Conservation (phyloP, 352 stramenopile species). For the Globisporangium irregulare region DNA sequence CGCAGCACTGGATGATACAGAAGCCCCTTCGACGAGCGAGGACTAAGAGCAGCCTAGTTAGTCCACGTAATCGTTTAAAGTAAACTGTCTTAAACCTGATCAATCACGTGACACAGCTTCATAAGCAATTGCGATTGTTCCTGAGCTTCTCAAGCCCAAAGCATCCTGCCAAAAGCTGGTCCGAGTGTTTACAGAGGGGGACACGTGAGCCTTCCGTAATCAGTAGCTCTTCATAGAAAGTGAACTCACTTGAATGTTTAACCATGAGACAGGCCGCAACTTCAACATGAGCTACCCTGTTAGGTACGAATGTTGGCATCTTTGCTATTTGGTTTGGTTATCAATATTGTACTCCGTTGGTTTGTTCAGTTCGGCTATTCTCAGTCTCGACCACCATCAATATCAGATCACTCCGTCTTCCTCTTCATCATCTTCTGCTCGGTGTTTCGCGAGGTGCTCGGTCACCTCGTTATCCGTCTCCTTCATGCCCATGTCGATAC, state of each 20-base stretch:
- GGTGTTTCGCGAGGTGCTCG: constrained; percentile 2
- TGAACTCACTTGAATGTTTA: background rate
- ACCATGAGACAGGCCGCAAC: background rate
- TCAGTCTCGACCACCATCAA: background rate
- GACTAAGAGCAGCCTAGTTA: background rate
- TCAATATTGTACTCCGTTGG: constrained; percentile 11
- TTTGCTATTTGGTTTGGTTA: background rate
- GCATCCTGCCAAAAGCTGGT: too few species aligned
- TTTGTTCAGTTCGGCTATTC: background rate
- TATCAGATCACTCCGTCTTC: constrained; percentile 50
- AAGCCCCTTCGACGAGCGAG: background rate
- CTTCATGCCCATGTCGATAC: constrained; percentile 52
- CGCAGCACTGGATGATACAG: background rate
- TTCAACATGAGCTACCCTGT: background rate
- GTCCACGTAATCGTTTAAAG: background rate
- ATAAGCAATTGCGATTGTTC: background rate
- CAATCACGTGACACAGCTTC: background rate
- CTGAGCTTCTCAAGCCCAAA: background rate
- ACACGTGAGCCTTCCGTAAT: background rate
- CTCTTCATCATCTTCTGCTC: constrained; percentile 21
- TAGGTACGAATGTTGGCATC: background rate
- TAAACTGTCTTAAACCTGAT: background rate
- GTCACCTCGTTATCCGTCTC: constrained; percentile 22
- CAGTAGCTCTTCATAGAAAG: background rate
- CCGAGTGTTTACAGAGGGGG: background rate